These are phyloP conservation scores for Periconia sp. DNA, from an alignment of 2,329 filamentous ascomycete species.

Conservation along the genomic window DNA sequence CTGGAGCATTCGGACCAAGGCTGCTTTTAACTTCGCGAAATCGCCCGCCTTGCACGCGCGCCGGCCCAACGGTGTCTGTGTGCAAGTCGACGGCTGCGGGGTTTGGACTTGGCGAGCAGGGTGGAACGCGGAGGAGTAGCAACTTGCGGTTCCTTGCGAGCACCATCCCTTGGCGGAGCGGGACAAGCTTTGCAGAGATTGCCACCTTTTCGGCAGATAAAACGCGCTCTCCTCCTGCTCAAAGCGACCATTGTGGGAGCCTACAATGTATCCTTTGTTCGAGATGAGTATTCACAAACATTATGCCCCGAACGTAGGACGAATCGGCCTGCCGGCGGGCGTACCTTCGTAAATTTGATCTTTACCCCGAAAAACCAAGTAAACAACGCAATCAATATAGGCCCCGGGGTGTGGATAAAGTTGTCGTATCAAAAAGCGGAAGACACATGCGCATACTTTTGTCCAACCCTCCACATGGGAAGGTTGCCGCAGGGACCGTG, in stretches of 20 bases:
- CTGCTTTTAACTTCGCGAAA: slow-evolving; percentile 12
- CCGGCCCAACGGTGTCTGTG: slow-evolving; percentile 24
- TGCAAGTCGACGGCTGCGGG: slow-evolving; percentile 32
- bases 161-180: slow-evolving; percentile 20
- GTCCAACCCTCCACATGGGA: too few species aligned
- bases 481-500: too few species aligned
- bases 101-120: slow-evolving; percentile 38
- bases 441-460: too few species aligned
- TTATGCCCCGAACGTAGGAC: too few species aligned
- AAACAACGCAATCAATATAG: slow-evolving; percentile 5
- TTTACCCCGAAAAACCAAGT: slow-evolving; percentile 6
- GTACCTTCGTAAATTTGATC: slow-evolving; percentile 17
- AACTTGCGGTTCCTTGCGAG: slow-evolving; percentile 1
- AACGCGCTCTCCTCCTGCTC: too few species aligned
- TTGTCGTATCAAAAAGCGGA: neutral
- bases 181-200: slow-evolving; percentile 7
- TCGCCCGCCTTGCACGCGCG: slow-evolving; percentile 24
- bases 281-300: too few species aligned
- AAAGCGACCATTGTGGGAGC: too few species aligned
- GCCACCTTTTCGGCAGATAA: slow-evolving; percentile 17
- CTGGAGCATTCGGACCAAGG: neutral
- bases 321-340: slow-evolving; percentile 13
- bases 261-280: too few species aligned
- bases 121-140: slow-evolving; percentile 22
- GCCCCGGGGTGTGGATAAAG: slow-evolving; percentile 10